Evolutionary conservation across 345 rosid species (phyloP).

Genomic region (Streptanthus diversifolius): DNA sequence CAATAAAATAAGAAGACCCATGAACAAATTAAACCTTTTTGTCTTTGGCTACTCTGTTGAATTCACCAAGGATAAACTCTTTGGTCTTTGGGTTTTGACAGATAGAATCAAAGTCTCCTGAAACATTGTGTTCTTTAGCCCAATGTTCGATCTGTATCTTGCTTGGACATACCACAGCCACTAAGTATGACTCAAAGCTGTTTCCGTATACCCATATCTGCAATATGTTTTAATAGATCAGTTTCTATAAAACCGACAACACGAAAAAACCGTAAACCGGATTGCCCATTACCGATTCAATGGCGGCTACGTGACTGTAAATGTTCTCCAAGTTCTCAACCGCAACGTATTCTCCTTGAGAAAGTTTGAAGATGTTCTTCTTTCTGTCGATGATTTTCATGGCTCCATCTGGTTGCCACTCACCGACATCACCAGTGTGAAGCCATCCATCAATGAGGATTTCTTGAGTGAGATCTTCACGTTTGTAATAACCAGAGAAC

Average conservation of each 20-base stretch:
- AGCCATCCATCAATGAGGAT: slow-evolving; percentile 90
- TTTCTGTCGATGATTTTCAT: slow-evolving; percentile 88
- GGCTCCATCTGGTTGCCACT: slow-evolving; percentile 97
- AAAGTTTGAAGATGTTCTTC: slow-evolving; percentile 94
- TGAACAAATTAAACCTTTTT: slow-evolving; percentile 50
- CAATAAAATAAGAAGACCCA: background rate
- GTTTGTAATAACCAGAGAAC: slow-evolving; percentile 88
- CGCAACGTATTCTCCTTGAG: slow-evolving; percentile 98
- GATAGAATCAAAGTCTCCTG: slow-evolving; percentile 63
- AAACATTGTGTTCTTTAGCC: slow-evolving; percentile 63
- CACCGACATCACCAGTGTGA: slow-evolving; percentile 98
- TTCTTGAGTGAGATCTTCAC: slow-evolving; percentile 84
- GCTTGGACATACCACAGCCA: slow-evolving; percentile 89
- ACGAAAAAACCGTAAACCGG: background rate
- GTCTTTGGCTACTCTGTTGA: slow-evolving; percentile 63
- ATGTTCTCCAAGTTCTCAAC: slow-evolving; percentile 95
- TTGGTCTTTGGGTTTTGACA: slow-evolving; percentile 63
- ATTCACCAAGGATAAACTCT: slow-evolving; percentile 67
- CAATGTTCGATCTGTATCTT: slow-evolving; percentile 67
- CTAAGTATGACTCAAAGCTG: slow-evolving; percentile 88
- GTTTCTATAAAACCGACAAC: background rate
- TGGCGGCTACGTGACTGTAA: slow-evolving; percentile 50
- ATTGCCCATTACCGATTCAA: slow-evolving; percentile 55
- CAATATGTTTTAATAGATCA: background rate
- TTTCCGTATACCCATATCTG: slow-evolving; percentile 96